Conservation (phyloP, 192 early-diverging fungal genomes). For the Linnemannia exigua region DNA sequence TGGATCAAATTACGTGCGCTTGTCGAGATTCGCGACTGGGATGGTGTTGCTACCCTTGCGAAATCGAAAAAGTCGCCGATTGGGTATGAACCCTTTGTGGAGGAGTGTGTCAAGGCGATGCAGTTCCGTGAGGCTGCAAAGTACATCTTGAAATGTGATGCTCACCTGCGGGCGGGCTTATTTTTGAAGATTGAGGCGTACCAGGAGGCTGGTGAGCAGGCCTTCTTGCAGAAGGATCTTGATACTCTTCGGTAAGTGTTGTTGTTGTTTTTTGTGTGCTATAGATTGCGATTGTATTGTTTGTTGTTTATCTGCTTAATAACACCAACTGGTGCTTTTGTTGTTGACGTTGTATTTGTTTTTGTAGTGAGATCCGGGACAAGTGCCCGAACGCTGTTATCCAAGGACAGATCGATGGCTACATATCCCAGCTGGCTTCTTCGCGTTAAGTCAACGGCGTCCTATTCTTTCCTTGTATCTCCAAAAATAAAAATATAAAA, state of each 20-base stretch:
- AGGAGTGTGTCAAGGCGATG: conserved; percentile 82
- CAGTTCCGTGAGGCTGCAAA: conserved; percentile 82
- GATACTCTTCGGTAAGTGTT: conserved; percentile 71
- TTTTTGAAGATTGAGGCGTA: conserved; percentile 82
- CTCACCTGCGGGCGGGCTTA: conserved; percentile 66
- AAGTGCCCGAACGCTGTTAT: conserved; percentile 47
- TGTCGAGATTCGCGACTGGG: conserved; percentile 87
- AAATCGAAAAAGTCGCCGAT: conserved; percentile 85
- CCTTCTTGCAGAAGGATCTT: conserved; percentile 72
- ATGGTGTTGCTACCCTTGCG: conserved; percentile 85
- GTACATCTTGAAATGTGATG: conserved; percentile 83
- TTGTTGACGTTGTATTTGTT: neutral
- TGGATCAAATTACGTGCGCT: conserved; percentile 92
- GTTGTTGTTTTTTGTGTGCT: neutral
- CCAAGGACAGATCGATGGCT: conserved; percentile 47
- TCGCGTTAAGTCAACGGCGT: neutral
- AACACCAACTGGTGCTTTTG: neutral
- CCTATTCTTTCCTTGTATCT: neutral
- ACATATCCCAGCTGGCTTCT: conserved; percentile 33
- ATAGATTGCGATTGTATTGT: neutral
- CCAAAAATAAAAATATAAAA: neutral
- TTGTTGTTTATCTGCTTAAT: neutral
- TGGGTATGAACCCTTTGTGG: conserved; percentile 86
- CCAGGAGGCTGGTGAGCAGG: conserved; percentile 81
- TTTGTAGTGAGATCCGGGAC: conserved; percentile 43